A percentile compares a stretch with the other conserved stretches of the same genome.
These are phyloP conservation scores for Polytrichum commune DNA, from an alignment of 225 moss, liverwort and hornwort genomes.

Conservation along the genomic window DNA sequence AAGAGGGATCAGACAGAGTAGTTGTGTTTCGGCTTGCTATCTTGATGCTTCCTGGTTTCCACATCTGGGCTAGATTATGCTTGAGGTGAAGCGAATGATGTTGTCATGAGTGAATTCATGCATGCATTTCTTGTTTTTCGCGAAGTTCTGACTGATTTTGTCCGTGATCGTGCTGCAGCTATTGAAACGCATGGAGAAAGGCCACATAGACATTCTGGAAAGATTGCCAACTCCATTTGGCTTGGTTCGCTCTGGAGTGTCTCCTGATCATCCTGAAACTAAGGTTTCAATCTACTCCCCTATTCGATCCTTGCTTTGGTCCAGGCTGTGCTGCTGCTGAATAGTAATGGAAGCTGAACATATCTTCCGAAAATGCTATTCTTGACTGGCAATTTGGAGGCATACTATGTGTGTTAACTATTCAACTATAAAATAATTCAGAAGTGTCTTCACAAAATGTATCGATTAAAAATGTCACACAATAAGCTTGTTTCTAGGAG, in stretches of 20 bases:
- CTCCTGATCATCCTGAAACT: slow-evolving; percentile 97
- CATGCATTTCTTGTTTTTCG: neutral
- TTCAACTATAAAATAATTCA: neutral
- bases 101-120: slow-evolving; percentile 1
- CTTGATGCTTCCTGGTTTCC: too few species aligned
- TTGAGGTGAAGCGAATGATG: neutral
- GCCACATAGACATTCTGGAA: slow-evolving; percentile 83
- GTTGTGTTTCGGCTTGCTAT: too few species aligned
- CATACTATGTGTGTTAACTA: neutral
- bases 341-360: too few species aligned
- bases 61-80: too few species aligned
- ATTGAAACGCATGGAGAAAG: slow-evolving; percentile 69
- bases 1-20: too few species aligned
- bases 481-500: neutral
- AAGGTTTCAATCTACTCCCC: slow-evolving; percentile 49
- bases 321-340: too few species aligned
- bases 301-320: neutral
- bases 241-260: slow-evolving; percentile 91
- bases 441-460: neutral
- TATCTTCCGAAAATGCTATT: too few species aligned
- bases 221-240: slow-evolving; percentile 93
- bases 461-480: neutral
- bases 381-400: too few species aligned
- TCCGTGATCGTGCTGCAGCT: slow-evolving; percentile 44
- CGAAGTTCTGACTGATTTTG: slow-evolving; percentile 1